phyloP scores from a whole-genome alignment of 2,329 filamentous ascomycete genomes.

The Xylaria sp. region DNA sequence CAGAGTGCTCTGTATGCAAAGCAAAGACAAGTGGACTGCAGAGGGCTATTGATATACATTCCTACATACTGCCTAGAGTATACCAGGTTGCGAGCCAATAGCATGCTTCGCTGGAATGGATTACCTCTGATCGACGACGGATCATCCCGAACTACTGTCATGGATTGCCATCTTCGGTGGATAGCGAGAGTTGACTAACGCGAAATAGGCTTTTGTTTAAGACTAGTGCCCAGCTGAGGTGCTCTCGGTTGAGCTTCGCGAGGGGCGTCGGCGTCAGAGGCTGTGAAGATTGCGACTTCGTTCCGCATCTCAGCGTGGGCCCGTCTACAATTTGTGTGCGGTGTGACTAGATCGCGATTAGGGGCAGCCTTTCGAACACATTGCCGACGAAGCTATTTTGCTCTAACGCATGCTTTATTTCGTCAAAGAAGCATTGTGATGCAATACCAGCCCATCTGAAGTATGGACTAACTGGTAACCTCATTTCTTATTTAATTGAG shows the following conservation, averaged over 20 bases:
- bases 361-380: not conserved
- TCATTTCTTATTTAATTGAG: not conserved
- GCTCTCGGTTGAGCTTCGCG: not conserved
- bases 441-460: not conserved
- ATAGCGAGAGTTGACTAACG: not conserved
- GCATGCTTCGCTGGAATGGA: not conserved
- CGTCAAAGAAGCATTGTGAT: not conserved
- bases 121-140: slow-evolving; percentile 18
- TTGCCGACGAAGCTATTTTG: not conserved
- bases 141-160: slow-evolving; percentile 14
- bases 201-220: not conserved
- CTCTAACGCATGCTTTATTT: not conserved
- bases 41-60: not conserved
- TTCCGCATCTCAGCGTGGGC: not conserved
- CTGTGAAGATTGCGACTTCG: not conserved
- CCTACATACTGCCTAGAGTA: not conserved
- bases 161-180: not conserved
- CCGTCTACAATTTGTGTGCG: not conserved
- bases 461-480: not conserved
- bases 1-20: not conserved
- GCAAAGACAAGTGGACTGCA: not conserved
- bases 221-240: not conserved
- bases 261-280: slow-evolving; percentile 2
- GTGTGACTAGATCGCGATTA: not conserved
- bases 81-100: not conserved